Evolutionary conservation across 1,284 basidiomycete genomes (phyloP).

Genomic region (Spongiforma sp.): DNA sequence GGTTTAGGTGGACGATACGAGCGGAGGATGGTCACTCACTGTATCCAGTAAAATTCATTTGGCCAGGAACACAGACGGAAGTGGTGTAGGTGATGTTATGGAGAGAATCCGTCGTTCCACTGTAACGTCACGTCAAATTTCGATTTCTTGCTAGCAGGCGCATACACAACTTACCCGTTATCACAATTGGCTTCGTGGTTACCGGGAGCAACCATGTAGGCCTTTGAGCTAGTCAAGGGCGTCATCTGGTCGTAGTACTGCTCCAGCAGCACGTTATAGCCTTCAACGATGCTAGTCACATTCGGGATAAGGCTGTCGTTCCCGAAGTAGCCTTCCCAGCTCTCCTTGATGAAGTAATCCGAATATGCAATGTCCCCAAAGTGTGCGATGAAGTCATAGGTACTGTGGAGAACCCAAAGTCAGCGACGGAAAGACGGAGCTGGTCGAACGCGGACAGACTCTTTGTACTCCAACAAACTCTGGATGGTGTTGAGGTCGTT

Average conservation of each 20-base stretch:
- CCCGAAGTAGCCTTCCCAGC: conserved; percentile 36
- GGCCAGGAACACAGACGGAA: conserved; percentile 34
- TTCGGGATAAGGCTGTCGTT: conserved; percentile 34
- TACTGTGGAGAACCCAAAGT: conserved; percentile 19
- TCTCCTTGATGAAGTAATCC: conserved; percentile 37
- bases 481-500: conserved; percentile 36
- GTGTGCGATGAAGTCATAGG: conserved; percentile 33
- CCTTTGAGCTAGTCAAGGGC: conserved; percentile 25
- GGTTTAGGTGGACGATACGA: neutral
- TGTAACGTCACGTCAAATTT: neutral
- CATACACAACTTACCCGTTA: conserved; percentile 24
- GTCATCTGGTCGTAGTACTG: conserved; percentile 36
- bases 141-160: neutral
- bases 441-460: conserved; percentile 17
- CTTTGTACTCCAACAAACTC: conserved; percentile 34
- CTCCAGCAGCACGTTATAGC: conserved; percentile 31
- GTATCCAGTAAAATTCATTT: conserved; percentile 35
- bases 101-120: conserved; percentile 29
- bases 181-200: conserved; percentile 37
- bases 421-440: neutral
- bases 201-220: conserved; percentile 35
- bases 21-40: conserved; percentile 19
- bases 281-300: conserved; percentile 29
- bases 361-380: conserved; percentile 34
- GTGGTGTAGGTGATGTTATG: conserved; percentile 33